phyloP scores from a whole-genome alignment of 176 grass and related monocot genomes.

The Oryza australiensis region DNA sequence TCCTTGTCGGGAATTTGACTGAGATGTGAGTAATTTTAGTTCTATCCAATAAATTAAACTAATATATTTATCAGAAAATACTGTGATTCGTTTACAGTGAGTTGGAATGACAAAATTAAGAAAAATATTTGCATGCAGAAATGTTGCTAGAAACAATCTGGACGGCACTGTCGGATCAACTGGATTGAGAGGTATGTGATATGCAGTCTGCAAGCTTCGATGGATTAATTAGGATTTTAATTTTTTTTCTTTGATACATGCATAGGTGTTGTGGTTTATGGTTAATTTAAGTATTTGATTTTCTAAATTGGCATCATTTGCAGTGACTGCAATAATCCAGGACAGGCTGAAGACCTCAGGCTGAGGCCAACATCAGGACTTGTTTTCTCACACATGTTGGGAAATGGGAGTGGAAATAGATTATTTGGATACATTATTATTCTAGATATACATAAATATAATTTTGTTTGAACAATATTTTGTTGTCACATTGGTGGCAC shows the following conservation, averaged over 20 bases:
- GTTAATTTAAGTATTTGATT: neutral
- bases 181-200: constrained; percentile 27
- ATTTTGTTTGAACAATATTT: neutral
- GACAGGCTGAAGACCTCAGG: constrained; percentile 10
- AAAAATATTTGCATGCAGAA: constrained; percentile 19
- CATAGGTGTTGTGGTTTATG: neutral
- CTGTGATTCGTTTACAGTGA: neutral
- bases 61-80: neutral
- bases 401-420: neutral
- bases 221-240: neutral
- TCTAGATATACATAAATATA: neutral
- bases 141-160: constrained; percentile 37
- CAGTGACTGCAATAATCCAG: constrained; percentile 26
- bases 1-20: constrained; percentile 18
- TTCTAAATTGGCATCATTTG: neutral
- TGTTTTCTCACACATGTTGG: too few relatives aligned
- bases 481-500: neutral
- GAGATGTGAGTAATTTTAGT: constrained; percentile 36
- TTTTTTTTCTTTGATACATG: constrained; percentile 1
- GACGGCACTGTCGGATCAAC: constrained; percentile 18
- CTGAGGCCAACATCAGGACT: neutral
- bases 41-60: neutral
- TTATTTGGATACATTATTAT: neutral
- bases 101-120: neutral
- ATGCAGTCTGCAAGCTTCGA: neutral